Evolutionary conservation across 2,329 filamentous ascomycete genomes (phyloP).

Genomic region (Pleomassaria siparia): DNA sequence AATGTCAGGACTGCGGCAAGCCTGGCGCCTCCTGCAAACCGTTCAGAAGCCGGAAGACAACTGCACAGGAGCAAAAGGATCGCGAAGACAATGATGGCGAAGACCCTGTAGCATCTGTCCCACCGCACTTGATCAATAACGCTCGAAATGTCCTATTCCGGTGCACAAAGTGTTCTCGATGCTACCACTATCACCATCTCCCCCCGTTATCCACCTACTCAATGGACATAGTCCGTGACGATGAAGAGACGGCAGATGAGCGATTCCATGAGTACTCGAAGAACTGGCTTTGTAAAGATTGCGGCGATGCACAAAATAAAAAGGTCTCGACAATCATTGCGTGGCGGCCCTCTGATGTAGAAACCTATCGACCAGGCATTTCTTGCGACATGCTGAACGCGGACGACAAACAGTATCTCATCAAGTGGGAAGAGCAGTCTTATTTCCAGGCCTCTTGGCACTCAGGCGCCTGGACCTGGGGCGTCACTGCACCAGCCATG

Average conservation of each 20-base stretch:
- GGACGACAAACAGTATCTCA: constrained; percentile 84
- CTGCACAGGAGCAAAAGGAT: constrained; percentile 80
- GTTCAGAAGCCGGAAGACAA: constrained; percentile 71
- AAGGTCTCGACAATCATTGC: constrained; percentile 81
- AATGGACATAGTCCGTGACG: constrained; percentile 48
- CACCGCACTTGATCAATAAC: constrained; percentile 70
- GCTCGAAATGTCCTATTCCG: constrained; percentile 77
- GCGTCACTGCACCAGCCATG: constrained; percentile 64
- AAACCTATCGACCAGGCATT: constrained; percentile 56
- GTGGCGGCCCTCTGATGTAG: constrained; percentile 73
- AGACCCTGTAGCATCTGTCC: constrained; percentile 72
- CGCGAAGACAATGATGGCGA: constrained; percentile 75
- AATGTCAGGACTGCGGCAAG: constrained; percentile 70
- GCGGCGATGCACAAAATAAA: constrained; percentile 57
- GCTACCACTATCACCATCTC: constrained; percentile 83
- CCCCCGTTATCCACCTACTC: constrained; percentile 53
- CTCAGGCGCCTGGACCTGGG: constrained; percentile 86
- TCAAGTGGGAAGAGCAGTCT: constrained; percentile 82
- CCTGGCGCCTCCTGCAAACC: constrained; percentile 70
- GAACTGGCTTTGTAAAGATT: constrained; percentile 81
- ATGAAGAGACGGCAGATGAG: constrained; percentile 57
- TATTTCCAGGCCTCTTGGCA: constrained; percentile 86
- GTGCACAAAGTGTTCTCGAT: constrained; percentile 74
- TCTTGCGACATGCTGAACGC: constrained; percentile 62
- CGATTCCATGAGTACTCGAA: constrained; percentile 72